Conservation (phyloP, 441 rosid genomes). For the Rhodomyrtus psidioides region DNA sequence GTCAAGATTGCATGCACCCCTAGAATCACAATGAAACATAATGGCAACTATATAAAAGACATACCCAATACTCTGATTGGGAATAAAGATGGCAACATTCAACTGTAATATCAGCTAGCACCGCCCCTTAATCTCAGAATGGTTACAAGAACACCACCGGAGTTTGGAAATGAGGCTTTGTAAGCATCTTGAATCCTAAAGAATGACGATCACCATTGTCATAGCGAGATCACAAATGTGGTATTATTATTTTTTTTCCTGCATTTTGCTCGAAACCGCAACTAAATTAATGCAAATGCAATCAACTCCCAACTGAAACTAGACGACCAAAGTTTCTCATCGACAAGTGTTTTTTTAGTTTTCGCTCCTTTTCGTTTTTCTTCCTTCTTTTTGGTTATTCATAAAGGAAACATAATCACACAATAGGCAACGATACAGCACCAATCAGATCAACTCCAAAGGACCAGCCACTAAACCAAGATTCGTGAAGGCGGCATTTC, state of each 20-base stretch:
- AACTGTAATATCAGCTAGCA: neutral
- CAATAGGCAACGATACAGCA: neutral
- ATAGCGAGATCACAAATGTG: neutral
- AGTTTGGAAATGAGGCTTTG: neutral
- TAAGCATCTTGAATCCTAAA: neutral
- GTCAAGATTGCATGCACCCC: too few relatives aligned
- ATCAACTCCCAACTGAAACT: neutral
- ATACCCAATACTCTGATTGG: too few relatives aligned
- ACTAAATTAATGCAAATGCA: neutral
- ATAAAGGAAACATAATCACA: neutral
- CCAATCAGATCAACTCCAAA: neutral
- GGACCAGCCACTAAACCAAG: neutral
- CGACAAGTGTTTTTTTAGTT: neutral
- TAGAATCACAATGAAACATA: too few relatives aligned
- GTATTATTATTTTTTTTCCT: neutral
- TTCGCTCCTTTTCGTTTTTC: neutral
- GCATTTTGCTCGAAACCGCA: neutral
- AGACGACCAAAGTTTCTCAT: neutral
- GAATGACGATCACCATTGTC: neutral
- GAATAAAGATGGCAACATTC: neutral
- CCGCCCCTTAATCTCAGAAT: neutral
- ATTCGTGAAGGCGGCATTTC: neutral
- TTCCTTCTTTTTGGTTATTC: neutral
- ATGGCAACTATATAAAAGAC: neutral
- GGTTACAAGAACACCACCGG: neutral